Evolutionary conservation across 192 early-diverging fungal genomes (phyloP), one percentile per base, ranked within the genome.

Genomic region (Coemansia sp.): DNA sequence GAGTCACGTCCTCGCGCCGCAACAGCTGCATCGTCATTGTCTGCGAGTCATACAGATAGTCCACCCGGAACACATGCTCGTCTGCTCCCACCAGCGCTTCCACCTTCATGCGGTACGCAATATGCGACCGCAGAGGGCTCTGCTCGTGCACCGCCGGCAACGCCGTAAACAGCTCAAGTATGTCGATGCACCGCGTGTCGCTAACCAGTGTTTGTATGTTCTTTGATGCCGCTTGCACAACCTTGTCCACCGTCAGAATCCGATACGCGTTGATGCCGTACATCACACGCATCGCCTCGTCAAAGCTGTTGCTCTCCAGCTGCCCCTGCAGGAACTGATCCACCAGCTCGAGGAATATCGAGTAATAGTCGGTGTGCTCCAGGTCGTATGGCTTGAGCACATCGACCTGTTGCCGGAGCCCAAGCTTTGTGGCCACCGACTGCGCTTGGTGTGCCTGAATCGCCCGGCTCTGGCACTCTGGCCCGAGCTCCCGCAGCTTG

Each of bases 251-350:
- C 0, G 94, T 95, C 58, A 96, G 90, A 22, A 94, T 83, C 45
- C 90, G 68, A 66, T 96, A 96, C 0, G 92, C 97, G 43, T 92
- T 87, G 47, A 92, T 96, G 16, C 89, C 87, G 77, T 93, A 98
- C 74, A 99, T 77, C 32, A 88, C 85, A 0, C 97, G 89, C 39
- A 88, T 77, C 32, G 83, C 83, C 57, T 99, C 96, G 64, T 99
- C 97, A 84, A 92, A 99, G 58, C 82, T 80, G 35, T 78, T 80
- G 20, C 84, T 68, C 26, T 97, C 95, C 59, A 95, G 73, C 52
- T 96, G 90, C 35, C 88, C 88, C 38, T 87, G 88, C 75, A 97
- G 74, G 60, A 94, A 86, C 59, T 88, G 86, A 68, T 88, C 83
- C 32, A 93, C 86, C 14, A 91, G 59, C 32, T 86, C 85, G 11